phyloP scores from a whole-genome alignment of 2,329 filamentous ascomycete species.

The Trichoderma atrobrunneum region DNA sequence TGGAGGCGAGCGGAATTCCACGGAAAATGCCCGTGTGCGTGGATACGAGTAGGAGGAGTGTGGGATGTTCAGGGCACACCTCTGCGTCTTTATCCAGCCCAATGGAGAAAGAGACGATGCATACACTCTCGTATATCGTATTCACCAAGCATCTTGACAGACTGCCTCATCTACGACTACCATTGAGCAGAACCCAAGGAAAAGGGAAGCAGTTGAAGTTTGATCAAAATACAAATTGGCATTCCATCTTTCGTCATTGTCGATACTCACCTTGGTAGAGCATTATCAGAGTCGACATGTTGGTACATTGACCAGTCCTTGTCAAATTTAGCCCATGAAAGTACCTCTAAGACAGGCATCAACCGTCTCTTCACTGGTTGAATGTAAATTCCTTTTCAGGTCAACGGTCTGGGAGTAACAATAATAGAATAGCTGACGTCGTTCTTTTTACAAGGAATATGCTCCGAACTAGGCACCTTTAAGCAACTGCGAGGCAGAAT shows the following conservation, averaged over 20 bases:
- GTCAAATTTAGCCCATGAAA: not conserved
- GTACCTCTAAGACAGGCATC: not conserved
- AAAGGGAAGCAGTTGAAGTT: not conserved
- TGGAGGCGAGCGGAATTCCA: not conserved
- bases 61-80: not conserved
- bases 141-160: not conserved
- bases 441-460: not conserved
- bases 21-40: not conserved
- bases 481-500: not conserved
- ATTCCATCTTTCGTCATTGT: too few relatives aligned
- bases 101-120: not conserved
- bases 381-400: not conserved
- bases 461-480: not conserved
- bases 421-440: not conserved
- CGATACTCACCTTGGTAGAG: not conserved
- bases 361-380: not conserved
- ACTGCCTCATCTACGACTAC: not conserved
- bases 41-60: not conserved
- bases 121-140: not conserved
- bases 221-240: not conserved
- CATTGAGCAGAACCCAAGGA: not conserved
- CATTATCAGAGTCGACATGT: not conserved
- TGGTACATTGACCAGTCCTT: not conserved
- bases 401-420: not conserved
- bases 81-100: not conserved